These are phyloP conservation scores for Talaromyces stipitatus DNA, from an alignment of 495 filamentous ascomycete genomes.

Conservation along the genomic window DNA sequence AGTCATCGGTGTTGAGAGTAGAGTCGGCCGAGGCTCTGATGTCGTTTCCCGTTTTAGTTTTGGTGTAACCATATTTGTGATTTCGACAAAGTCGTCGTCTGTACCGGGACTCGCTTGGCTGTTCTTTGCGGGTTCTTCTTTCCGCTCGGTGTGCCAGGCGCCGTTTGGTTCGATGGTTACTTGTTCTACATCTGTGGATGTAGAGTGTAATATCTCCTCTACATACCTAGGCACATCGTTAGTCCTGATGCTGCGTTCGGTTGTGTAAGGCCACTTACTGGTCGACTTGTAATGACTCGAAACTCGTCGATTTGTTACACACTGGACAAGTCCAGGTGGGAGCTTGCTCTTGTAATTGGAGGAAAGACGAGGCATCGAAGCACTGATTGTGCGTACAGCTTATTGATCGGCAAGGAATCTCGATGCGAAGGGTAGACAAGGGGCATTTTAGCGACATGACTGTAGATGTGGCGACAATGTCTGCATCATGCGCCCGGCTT, in stretches of 20 bases:
- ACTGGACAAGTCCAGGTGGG: conserved; percentile 93
- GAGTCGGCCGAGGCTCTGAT: conserved; percentile 18
- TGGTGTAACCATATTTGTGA: conserved; percentile 45
- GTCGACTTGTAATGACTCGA: conserved; percentile 76
- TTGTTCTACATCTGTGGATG: conserved; percentile 62
- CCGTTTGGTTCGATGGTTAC: conserved; percentile 88
- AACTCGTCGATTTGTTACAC: conserved; percentile 76
- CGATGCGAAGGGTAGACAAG: conserved; percentile 73
- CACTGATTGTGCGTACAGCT: conserved; percentile 87
- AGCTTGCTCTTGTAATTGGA: conserved; percentile 90
- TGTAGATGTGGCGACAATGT: conserved; percentile 79
- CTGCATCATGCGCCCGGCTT: conserved; percentile 73
- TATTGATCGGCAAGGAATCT: conserved; percentile 69
- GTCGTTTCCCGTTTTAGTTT: conserved; percentile 39
- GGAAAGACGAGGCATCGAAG: conserved; percentile 89
- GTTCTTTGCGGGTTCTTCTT: conserved; percentile 25
- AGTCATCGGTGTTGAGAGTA: conserved; percentile 39
- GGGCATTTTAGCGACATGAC: conserved; percentile 91
- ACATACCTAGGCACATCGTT: conserved; percentile 62
- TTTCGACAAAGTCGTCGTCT: conserved; percentile 64
- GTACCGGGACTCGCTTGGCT: conserved; percentile 42
- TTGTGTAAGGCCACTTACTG: conserved; percentile 48
- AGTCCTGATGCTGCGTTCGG: neutral
- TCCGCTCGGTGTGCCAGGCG: conserved; percentile 54
- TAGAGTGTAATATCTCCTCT: conserved; percentile 70